phyloP scores from a whole-genome alignment of 495 filamentous ascomycete species.

The Hyaloscypha finlandica region DNA sequence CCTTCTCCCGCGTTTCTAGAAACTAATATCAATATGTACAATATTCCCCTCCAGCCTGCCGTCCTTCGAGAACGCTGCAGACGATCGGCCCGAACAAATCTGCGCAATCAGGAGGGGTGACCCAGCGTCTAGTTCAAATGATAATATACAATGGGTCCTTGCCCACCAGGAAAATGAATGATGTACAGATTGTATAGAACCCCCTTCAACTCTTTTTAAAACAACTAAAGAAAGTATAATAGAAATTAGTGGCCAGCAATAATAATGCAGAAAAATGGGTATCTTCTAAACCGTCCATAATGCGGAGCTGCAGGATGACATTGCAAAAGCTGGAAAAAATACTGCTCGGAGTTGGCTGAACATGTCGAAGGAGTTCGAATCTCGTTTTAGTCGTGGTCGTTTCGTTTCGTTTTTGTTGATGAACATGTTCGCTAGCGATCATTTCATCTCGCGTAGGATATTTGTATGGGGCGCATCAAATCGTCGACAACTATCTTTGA shows the following conservation, averaged over 20 bases:
- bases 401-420: conserved; percentile 11
- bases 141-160: conserved; percentile 18
- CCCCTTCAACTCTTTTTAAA: conserved; percentile 5
- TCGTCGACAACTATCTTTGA: conserved; percentile 20
- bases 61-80: neutral
- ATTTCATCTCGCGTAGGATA: neutral
- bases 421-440: conserved; percentile 1
- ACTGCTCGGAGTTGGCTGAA: neutral
- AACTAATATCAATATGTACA: conserved; percentile 17
- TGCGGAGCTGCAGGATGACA: conserved; percentile 4
- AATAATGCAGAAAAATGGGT: conserved; percentile 25
- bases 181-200: conserved; percentile 17
- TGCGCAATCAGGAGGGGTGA: neutral
- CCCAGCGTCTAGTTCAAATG: conserved; percentile 9
- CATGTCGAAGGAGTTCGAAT: neutral
- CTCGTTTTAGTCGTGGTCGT: conserved; percentile 18
- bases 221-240: conserved; percentile 1
- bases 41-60: conserved; percentile 4
- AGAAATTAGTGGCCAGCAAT: conserved; percentile 9
- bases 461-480: conserved; percentile 3
- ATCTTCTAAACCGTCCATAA: conserved; percentile 25
- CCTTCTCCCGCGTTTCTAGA: neutral
- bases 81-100: conserved; percentile 9
- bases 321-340: neutral
- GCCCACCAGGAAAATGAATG: conserved; percentile 2